Conservation (phyloP, 768 basidiomycete genomes). For the Naganishia antarctica region DNA sequence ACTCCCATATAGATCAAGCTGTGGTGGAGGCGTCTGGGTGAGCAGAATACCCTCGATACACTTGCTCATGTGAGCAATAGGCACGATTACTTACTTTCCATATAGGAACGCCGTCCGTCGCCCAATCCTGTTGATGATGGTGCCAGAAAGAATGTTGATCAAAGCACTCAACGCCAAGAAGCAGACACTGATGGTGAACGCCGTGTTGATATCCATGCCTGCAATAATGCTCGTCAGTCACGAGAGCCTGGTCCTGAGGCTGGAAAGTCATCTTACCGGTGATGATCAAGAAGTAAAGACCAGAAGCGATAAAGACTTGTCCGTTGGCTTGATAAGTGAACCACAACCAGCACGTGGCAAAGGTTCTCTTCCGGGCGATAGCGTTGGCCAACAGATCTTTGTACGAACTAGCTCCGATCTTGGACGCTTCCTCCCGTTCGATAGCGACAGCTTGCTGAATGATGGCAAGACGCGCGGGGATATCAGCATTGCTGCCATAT, state of each 20-base stretch:
- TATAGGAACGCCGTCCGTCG: slow-evolving; percentile 15
- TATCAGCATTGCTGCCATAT: slow-evolving; percentile 23
- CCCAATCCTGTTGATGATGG: slow-evolving; percentile 12
- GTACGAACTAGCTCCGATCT: slow-evolving; percentile 7
- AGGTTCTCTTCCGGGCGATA: slow-evolving; percentile 18
- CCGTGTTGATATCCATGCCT: slow-evolving; percentile 22
- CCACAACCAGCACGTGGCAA: slow-evolving; percentile 19
- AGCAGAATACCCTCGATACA: no score
- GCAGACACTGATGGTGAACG: slow-evolving; percentile 22
- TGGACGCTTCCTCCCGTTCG: slow-evolving; percentile 19
- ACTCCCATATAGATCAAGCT: slow-evolving; percentile 14
- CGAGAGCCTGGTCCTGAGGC: neutral
- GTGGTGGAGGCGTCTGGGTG: neutral
- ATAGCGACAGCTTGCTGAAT: slow-evolving; percentile 27
- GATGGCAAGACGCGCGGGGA: slow-evolving; percentile 23
- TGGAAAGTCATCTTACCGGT: neutral
- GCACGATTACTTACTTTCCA: slow-evolving; percentile 11
- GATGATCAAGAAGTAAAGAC: slow-evolving; percentile 25
- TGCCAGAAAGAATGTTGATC: slow-evolving; percentile 15
- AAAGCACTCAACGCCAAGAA: slow-evolving; percentile 18
- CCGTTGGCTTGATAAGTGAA: slow-evolving; percentile 18
- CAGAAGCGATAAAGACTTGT: slow-evolving; percentile 18
- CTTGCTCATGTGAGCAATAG: no score
- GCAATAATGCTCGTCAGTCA: neutral
- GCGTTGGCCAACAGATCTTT: slow-evolving; percentile 22